Percentiles rank a stretch among this genome's conserved stretches.
Evolutionary conservation across 208 protist species (phyloP).

Genomic region (Crithidia bombi): DNA sequence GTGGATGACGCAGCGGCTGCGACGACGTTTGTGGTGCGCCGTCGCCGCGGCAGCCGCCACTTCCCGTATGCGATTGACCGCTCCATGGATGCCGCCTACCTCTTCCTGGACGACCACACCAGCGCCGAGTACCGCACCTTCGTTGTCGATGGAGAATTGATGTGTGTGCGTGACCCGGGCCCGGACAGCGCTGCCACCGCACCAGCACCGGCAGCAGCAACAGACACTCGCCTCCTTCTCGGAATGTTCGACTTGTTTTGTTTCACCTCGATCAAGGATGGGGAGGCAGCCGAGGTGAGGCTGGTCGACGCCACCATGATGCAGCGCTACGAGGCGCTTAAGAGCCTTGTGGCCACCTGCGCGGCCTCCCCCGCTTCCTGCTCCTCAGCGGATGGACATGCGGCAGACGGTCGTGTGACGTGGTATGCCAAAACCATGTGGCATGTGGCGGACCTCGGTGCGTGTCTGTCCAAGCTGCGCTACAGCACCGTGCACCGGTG

Average conservation of each 20-base stretch:
- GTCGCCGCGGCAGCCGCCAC: constrained; percentile 26
- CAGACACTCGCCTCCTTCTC: constrained; percentile 27
- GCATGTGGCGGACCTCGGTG: constrained; percentile 37
- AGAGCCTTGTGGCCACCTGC: constrained; percentile 34
- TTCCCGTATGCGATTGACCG: constrained; percentile 64
- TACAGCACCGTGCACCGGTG: constrained; percentile 22
- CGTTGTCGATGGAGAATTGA: constrained; percentile 73
- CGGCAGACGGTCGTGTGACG: neutral
- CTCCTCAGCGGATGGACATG: neutral
- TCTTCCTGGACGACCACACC: constrained; percentile 46
- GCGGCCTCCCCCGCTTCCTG: constrained; percentile 10
- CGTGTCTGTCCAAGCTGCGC: constrained; percentile 39
- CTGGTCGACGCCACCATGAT: constrained; percentile 42
- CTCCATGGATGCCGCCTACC: constrained; percentile 56
- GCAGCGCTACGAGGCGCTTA: constrained; percentile 43
- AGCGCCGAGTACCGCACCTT: constrained; percentile 26
- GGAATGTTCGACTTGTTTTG: constrained; percentile 65
- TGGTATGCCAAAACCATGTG: constrained; percentile 81
- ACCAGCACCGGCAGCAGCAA: neutral
- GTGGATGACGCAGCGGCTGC: neutral
- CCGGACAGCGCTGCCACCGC: neutral
- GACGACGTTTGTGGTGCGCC: constrained; percentile 1
- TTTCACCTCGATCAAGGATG: constrained; percentile 19
- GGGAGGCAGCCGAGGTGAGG: constrained; percentile 12
- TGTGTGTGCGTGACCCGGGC: constrained; percentile 31